Percentiles rank a stretch among this genome's conserved stretches.
Conservation (phyloP, 2,329 filamentous ascomycete genomes). For the Plenodomus biglobosus region DNA sequence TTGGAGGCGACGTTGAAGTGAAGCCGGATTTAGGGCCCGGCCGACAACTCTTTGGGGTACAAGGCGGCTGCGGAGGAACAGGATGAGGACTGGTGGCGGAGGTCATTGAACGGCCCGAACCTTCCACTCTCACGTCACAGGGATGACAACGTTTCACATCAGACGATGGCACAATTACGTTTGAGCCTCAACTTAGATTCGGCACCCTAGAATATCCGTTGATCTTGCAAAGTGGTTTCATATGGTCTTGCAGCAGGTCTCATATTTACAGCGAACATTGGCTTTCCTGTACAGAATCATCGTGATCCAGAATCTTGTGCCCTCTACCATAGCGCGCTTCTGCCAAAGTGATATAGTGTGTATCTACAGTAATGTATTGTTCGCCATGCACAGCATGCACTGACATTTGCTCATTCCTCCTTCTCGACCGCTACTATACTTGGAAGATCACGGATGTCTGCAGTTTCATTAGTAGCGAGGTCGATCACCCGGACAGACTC, state of each 20-base stretch:
- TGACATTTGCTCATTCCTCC: constrained; percentile 2
- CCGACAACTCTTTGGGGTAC: not conserved
- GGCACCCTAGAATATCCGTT: not conserved
- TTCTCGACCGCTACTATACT: constrained; percentile 56
- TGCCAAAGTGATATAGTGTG: no score
- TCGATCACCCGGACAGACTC: constrained; percentile 75
- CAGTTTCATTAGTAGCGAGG: constrained; percentile 71
- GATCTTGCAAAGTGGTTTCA: no score
- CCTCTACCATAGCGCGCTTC: no score
- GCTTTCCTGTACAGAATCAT: no score
- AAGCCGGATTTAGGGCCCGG: not conserved
- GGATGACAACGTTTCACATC: not conserved
- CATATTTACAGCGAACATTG: no score
- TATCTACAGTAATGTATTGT: not conserved
- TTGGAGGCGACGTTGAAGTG: not conserved
- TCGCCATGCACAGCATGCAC: not conserved
- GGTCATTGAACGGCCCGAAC: not conserved
- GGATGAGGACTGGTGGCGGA: not conserved
- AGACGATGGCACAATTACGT: not conserved
- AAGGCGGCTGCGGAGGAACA: not conserved
- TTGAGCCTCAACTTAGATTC: not conserved
- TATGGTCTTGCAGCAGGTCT: no score
- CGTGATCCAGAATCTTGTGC: no score
- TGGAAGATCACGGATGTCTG: constrained; percentile 74
- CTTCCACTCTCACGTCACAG: not conserved